Evolutionary conservation across 441 rosid species (phyloP), one percentile per base, ranked within the genome.

Genomic region (Adansonia madagascariensis): DNA sequence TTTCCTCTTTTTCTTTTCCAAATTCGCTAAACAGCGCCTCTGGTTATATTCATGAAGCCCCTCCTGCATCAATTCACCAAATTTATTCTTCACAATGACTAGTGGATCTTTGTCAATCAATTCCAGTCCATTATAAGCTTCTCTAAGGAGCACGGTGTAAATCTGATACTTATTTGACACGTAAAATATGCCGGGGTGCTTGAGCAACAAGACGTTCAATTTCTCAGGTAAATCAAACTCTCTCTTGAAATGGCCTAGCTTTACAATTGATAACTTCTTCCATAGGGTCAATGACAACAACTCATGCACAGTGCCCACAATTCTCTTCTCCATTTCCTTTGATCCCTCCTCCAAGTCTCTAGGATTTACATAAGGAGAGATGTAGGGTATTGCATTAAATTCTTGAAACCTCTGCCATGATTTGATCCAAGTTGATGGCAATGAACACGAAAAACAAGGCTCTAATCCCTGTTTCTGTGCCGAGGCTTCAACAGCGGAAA

Each of bases 61-160:
- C 75, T 92, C 97, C 80, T 91, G 93, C 98, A 95, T 91, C 86
- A 95, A 57, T 53, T 91, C 97, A 60, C 98, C 97, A 77, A 87
- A 92, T 79, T 89, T 93, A 80, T 90, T 92, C 96, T 95, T 95
- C 64, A 90, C 91, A 72, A 81, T 79, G 68, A 95, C 91, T 3
- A 93, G 89, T n/a, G 96, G 93, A 84, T 95, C 95, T 79, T 90
- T 93, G n/a, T 89, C 84, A 56, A 91, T 75, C 90, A 95, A 64
- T 53, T 93, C 95, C 0, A 94, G 84, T 11, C 98, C 95, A 46
- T 85, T 81, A 67, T 92, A 95, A 0, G 88, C 92, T 87, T 95
- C 99, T 80, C 94, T 86, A 27, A 95, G 91, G 14, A 95, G 88
- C 78, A 93, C 91, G 17, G 97, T 93, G 71, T 93, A 94, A 62